Evolutionary conservation across 495 filamentous ascomycete species (phyloP), one percentile per base, ranked within the genome.

Genomic region (Daldinia grandis): DNA sequence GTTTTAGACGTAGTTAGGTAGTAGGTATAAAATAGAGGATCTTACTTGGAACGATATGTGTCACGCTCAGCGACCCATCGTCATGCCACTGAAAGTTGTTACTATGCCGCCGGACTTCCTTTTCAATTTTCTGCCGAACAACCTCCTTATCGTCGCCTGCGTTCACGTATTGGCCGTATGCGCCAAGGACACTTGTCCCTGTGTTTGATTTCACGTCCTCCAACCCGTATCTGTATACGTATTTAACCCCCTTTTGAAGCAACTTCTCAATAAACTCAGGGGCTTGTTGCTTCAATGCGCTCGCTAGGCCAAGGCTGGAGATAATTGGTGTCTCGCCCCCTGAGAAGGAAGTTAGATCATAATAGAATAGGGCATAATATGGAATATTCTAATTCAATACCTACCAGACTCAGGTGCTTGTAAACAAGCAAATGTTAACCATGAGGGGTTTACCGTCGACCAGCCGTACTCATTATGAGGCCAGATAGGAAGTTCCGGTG

Each of bases 391-490:
- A 44, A 37, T 33, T 68, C 65, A 31, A 64, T 66, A 71, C 69
- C 54, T 66, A 71, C 69, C 54, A 25, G 65, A 58, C 3, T 73
- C 54, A 1, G 69, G 65, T 4, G 30, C 42, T 12, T 64, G n/a
- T 15, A 76, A 31, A 42, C 59, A 67, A 25, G 67, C 59, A 57
- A 76, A 76, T 6, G 64, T 76, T 25, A 74, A 17, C 74, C 74
- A 74, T 17, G 71, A 69, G 19, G 74, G 71, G 44, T 76, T 62
- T 53, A 76, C 69, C 9, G 56, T 74, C 28, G 71, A 74, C 71
- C 62, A 72, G 10, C 74, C 74, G 14, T 76, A 74, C 49, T 74
- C 74, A 38, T 72, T 74, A 35, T 76, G 74, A 31, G 74, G 74
- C 71, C 69, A 73, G 37, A 75, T 75, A 14, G 72, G 72, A 27